phyloP scores from a whole-genome alignment of 2,329 filamentous ascomycete species.

The Bipolaris victoriae region DNA sequence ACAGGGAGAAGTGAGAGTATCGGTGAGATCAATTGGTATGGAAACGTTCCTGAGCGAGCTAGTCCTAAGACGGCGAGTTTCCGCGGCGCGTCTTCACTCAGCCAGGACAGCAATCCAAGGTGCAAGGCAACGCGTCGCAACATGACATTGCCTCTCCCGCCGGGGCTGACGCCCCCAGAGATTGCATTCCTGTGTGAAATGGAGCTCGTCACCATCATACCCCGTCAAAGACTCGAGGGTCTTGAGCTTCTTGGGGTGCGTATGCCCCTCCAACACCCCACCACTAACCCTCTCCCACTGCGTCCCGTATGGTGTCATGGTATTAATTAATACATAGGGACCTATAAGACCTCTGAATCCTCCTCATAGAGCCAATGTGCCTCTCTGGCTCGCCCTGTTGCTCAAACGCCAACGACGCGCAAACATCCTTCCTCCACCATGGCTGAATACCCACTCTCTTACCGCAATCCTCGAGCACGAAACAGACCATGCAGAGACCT shows the following conservation, averaged over 20 bases:
- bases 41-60: slow-evolving; percentile 23
- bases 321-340: slow-evolving; percentile 63
- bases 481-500: slow-evolving; percentile 70
- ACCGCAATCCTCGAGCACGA: slow-evolving; percentile 80
- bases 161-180: slow-evolving; percentile 80
- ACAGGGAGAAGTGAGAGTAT: slow-evolving; percentile 3
- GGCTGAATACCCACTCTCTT: slow-evolving; percentile 81
- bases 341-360: slow-evolving; percentile 77
- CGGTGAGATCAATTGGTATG: slow-evolving; percentile 1
- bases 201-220: slow-evolving; percentile 92
- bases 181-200: slow-evolving; percentile 96
- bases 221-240: slow-evolving; percentile 85
- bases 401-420: slow-evolving; percentile 93
- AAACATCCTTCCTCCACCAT: slow-evolving; percentile 89
- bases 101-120: slow-evolving; percentile 18
- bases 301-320: not conserved
- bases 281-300: slow-evolving; percentile 19
- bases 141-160: slow-evolving; percentile 68
- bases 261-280: slow-evolving; percentile 48
- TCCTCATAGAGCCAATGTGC: slow-evolving; percentile 77
- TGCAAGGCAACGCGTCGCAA: slow-evolving; percentile 31
- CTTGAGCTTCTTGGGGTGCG: slow-evolving; percentile 85
- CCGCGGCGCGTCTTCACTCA: slow-evolving; percentile 13
- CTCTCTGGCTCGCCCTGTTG: slow-evolving; percentile 92
- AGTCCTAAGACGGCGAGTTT: slow-evolving; percentile 29